Conservation (phyloP, 371 early-diverging fungal genomes). For the Batkoa obscura region DNA sequence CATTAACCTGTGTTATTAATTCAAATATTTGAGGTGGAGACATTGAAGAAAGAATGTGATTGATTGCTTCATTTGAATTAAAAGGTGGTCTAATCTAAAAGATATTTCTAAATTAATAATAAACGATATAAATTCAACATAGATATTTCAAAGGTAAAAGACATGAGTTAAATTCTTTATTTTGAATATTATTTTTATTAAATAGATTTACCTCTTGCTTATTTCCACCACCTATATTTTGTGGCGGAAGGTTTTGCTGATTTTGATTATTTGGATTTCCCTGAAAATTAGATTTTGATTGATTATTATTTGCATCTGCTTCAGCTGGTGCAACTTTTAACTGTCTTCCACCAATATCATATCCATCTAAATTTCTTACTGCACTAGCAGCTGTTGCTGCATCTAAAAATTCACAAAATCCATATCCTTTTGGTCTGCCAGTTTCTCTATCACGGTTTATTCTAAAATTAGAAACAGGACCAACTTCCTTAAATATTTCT, state of each 20-base stretch:
- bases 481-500: slow-evolving; percentile 76
- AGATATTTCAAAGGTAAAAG: neutral
- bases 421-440: slow-evolving; percentile 79
- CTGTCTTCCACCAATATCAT: slow-evolving; percentile 61
- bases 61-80: slow-evolving; percentile 3
- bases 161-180: too few relatives aligned
- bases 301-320: neutral
- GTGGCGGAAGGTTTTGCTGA: neutral
- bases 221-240: neutral
- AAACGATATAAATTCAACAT: neutral
- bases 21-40: slow-evolving; percentile 47
- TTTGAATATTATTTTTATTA: too few relatives aligned
- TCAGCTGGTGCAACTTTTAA: slow-evolving; percentile 31
- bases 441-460: slow-evolving; percentile 74
- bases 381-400: slow-evolving; percentile 63
- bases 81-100: neutral
- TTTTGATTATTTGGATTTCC: neutral
- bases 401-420: slow-evolving; percentile 70
- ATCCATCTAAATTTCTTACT: slow-evolving; percentile 59
- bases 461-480: slow-evolving; percentile 61
- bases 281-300: neutral
- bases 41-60: slow-evolving; percentile 29
- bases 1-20: slow-evolving; percentile 59
- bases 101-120: neutral
- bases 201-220: too few relatives aligned